Evolutionary conservation across 2,329 filamentous ascomycete species (phyloP).

Genomic region (Alternaria gansuensis): DNA sequence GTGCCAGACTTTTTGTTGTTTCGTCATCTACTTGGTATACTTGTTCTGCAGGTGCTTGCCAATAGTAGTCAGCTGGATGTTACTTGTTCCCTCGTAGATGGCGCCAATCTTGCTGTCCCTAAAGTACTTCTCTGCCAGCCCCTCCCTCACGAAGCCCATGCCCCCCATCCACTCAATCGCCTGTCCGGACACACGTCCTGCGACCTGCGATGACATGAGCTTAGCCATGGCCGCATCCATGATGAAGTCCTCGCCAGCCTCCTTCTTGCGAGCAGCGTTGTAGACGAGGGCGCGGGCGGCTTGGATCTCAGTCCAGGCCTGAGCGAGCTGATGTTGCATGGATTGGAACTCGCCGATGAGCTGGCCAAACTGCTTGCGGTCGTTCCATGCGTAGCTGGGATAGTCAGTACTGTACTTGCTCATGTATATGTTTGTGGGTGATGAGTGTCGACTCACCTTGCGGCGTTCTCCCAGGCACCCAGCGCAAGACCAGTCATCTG

Average conservation of each 20-base stretch:
- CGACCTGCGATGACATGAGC: slow-evolving; percentile 91
- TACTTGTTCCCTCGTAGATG: slow-evolving; percentile 93
- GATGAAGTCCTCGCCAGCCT: slow-evolving; percentile 94
- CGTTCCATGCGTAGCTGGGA: slow-evolving; percentile 89
- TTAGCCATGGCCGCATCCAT: slow-evolving; percentile 98
- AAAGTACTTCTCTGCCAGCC: slow-evolving; percentile 97
- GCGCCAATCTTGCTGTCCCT: slow-evolving; percentile 98
- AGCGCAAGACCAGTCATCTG: slow-evolving; percentile 98
- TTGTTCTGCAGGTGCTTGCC: slow-evolving; percentile 74
- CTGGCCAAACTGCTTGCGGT: slow-evolving; percentile 94
- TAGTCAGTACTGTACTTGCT: slow-evolving; percentile 20
- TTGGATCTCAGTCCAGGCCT: slow-evolving; percentile 91
- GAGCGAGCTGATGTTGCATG: slow-evolving; percentile 98
- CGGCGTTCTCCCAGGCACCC: slow-evolving; percentile 94
- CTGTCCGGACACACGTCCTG: slow-evolving; percentile 81
- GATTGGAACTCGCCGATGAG: slow-evolving; percentile 97
- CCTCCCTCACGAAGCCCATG: slow-evolving; percentile 98
- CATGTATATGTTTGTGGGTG: not conserved
- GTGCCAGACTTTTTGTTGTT: not conserved
- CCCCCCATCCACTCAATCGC: slow-evolving; percentile 99
- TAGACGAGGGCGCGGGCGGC: slow-evolving; percentile 92
- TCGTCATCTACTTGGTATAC: slow-evolving; percentile 64
- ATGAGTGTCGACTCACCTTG: slow-evolving; percentile 62
- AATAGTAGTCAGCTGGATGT: slow-evolving; percentile 75
- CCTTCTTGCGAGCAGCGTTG: slow-evolving; percentile 97